Base-by-base conservation (phyloP, 805 yeast genomes). In the Nakazawaea populi region DNA sequence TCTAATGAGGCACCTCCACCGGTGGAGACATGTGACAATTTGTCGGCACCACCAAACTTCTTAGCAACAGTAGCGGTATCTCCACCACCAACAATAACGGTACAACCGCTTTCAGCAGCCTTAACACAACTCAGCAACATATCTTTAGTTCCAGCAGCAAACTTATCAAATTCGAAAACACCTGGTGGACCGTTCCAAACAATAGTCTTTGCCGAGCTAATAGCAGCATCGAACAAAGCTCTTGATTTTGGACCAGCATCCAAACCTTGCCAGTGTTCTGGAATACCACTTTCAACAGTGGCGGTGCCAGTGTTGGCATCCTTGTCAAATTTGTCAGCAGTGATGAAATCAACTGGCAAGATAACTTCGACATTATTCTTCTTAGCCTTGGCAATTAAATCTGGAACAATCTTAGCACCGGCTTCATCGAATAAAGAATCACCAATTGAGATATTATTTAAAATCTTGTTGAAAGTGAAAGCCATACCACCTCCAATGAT, bases 141-240 rank as follows among this genome's bases (percentile, higher is more conserved):
- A 54, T 89, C 72, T 77, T 91, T 88, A 69, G 98, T 92, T 75
- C 98, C 98, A 54, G 73, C 73, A 61, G 97, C 86, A 70, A 94
- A 94, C 66, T 79, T 80, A 61, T 89, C 96, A 67, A 94, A 94
- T 79, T 94, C 99, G 71, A 94, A 94, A 63, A 94, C 99, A 81
- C 99, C 99, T 74, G 99, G 97, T 59, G 99, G 99, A 72, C 99
- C 99, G 80, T 94, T 94, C 99, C 99, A 94, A 70, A 94, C 94
- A 65, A 94, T 92, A 66, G 99, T 94, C 84, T 92, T 90, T 62
- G 99, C 95, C 74, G 85, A 79, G 59, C 87, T 86, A 63, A 94
- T 89, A 58, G 96, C 85, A 59, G 76, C 83, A 60, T 85, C 80
- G 70, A 87, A 94, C 61, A 87, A 79, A 72, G 83, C 79, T 65